Evolutionary conservation across 2,329 filamentous ascomycete species (phyloP).

Genomic region (Botrytis pseudocinerea): DNA sequence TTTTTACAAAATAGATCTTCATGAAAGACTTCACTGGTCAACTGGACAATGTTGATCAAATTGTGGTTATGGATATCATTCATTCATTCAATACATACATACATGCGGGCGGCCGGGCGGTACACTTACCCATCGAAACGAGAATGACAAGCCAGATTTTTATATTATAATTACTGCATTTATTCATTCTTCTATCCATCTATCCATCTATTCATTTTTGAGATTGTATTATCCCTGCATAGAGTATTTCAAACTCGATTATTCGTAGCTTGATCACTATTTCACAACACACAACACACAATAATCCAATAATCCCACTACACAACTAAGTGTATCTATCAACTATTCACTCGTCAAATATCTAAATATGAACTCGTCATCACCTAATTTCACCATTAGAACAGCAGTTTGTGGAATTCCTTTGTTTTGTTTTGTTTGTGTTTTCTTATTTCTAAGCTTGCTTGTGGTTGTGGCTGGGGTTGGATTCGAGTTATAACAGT

Average conservation of each 20-base stretch:
- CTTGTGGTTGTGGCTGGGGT: no score
- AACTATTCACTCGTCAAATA: no score
- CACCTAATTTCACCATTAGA: no score
- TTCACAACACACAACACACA: neutral
- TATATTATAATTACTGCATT: neutral
- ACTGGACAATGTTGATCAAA: fast-evolving
- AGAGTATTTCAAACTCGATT: neutral
- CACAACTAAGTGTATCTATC: no score
- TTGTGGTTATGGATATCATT: neutral
- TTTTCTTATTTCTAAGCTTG: no score
- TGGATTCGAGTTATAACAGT: no score
- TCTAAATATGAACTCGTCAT: no score
- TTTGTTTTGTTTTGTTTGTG: no score
- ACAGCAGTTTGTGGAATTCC: no score
- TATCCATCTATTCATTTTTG: neutral
- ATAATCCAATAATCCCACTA: no score
- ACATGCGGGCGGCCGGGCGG: neutral
- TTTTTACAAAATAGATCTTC: neutral
- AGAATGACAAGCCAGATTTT: neutral
- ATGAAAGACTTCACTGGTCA: neutral
- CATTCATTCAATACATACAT: neutral
- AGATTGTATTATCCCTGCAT: neutral
- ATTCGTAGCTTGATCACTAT: no score
- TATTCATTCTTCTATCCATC: neutral
- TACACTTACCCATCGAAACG: neutral